Base-by-base conservation (phyloP, 129 eudicot genomes). In the Flaveria sonorensis region DNA sequence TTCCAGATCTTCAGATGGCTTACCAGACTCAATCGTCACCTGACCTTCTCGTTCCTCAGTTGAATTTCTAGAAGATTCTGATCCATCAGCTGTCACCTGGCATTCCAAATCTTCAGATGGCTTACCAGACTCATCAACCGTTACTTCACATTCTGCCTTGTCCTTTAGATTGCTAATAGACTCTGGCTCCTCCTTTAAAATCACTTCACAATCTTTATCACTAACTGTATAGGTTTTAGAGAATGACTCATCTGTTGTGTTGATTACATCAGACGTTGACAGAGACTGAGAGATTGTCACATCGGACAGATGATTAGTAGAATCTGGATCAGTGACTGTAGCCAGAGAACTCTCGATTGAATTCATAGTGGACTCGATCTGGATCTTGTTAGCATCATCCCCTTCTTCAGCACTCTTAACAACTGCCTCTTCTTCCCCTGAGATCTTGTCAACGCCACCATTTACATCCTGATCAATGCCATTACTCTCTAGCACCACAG, bases 31-130 rank as follows among this genome's bases (percentile, higher is more conserved):
- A 21, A 71, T 40, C 32, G 65, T 80, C 52, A 46, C 74, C 53
- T 65, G 51, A 80, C 74, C 42, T 64, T 64, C 83, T n/a, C 4
- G 42, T 74, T 59, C 40, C 60, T 61, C 36, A 13, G 52, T 21
- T 70, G 50, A 48, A 70, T 39, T 62, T 79, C 13, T 45, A 62
- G 73, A 63, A 62, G 56, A 48, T 72, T 62, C 83, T 62, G 67
- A 79, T 43, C 2, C 45, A 39, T 79, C 47, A 36, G 68, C 57
- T 48, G 52, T 32, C 21, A 62, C 83, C 62, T 79, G 73, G 42
- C 55, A 26, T 23, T 79, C 78, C 73, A 78, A 30, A 70, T 78
- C 71, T 46, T 79, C 78, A 15, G 77, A 32, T 47, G 66, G 77
- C 23, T 71, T 62, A 36, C 13, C 70, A 57, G 61, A 47, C 53